Percentiles rank a stretch among this genome's conserved stretches.
phyloP scores from a whole-genome alignment of 2,329 filamentous ascomycete species.

The Aspergillus arachidicola region DNA sequence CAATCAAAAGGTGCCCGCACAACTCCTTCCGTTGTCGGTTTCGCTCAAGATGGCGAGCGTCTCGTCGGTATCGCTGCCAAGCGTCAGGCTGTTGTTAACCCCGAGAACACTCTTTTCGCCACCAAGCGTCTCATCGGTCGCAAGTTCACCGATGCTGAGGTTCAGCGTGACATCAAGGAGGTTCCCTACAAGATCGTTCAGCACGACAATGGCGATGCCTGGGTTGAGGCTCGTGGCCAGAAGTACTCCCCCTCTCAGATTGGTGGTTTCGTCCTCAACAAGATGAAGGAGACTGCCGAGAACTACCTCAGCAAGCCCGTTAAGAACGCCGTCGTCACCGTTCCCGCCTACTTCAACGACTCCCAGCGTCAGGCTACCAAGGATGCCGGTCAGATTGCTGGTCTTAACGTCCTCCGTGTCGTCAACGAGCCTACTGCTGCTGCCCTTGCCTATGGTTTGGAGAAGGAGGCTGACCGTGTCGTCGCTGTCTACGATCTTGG shows the following conservation, averaged over 20 bases:
- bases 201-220: constrained; percentile 94
- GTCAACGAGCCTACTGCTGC: constrained; percentile 98
- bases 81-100: constrained; percentile 97
- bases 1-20: constrained; percentile 71
- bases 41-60: constrained; percentile 92
- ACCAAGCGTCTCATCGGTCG: constrained; percentile 98
- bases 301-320: constrained; percentile 84
- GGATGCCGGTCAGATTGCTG: constrained; percentile 94
- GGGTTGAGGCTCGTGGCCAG: constrained; percentile 89
- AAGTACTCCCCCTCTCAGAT: constrained; percentile 99
- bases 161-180: constrained; percentile 95
- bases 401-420: constrained; percentile 94
- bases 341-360: constrained; percentile 98
- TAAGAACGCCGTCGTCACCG: constrained; percentile 96
- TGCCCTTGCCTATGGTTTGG: constrained; percentile 91
- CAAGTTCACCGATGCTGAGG: constrained; percentile 91
- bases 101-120: constrained; percentile 96
- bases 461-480: constrained; percentile 87
- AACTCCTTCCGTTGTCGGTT: constrained; percentile 92
- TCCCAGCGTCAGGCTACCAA: constrained; percentile 97
- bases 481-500: constrained; percentile 97
- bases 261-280: constrained; percentile 92
- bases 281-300: constrained; percentile 99
- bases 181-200: constrained; percentile 98
- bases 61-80: constrained; percentile 96